Evolutionary conservation across 192 early-diverging fungal genomes (phyloP).

Genomic region (Podila verticillata): DNA sequence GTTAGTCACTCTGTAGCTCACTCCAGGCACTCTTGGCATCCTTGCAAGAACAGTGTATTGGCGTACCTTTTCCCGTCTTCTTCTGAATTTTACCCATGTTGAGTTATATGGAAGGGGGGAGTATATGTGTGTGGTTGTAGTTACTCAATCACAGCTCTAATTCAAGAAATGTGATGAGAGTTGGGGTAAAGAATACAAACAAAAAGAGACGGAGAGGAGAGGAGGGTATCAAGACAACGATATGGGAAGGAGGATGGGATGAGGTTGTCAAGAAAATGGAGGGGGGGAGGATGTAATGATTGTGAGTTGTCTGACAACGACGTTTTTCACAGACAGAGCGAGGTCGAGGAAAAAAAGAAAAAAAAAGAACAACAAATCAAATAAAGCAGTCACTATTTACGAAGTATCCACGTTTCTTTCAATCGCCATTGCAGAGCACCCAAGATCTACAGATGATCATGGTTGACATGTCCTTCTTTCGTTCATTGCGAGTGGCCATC

Average conservation of each 20-base stretch:
- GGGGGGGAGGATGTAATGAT: too few relatives aligned
- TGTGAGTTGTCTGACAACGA: too few relatives aligned
- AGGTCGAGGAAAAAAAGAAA: too few relatives aligned
- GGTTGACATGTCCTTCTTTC: too few relatives aligned
- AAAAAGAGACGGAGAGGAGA: not conserved
- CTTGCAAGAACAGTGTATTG: not conserved
- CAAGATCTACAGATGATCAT: too few relatives aligned
- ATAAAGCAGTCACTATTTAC: too few relatives aligned
- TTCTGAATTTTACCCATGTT: conserved; percentile 60
- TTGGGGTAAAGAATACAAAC: not conserved
- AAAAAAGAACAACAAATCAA: too few relatives aligned
- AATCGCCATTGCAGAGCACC: too few relatives aligned
- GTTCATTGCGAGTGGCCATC: too few relatives aligned
- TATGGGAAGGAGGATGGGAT: not conserved
- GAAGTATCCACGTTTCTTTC: too few relatives aligned
- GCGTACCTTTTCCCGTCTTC: conserved; percentile 60
- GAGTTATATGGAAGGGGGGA: conserved; percentile 2
- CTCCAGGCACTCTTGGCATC: not conserved
- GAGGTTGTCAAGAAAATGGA: conserved; percentile 2
- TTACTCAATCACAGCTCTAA: not conserved
- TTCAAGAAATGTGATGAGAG: not conserved
- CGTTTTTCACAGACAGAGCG: too few relatives aligned
- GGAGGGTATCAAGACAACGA: not conserved
- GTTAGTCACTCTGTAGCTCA: not conserved
- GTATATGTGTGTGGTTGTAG: conserved; percentile 2